A percentile compares a stretch with the other conserved stretches of the same genome.
phyloP scores from a whole-genome alignment of 768 basidiomycete species.

The Plicaturopsis crispa region DNA sequence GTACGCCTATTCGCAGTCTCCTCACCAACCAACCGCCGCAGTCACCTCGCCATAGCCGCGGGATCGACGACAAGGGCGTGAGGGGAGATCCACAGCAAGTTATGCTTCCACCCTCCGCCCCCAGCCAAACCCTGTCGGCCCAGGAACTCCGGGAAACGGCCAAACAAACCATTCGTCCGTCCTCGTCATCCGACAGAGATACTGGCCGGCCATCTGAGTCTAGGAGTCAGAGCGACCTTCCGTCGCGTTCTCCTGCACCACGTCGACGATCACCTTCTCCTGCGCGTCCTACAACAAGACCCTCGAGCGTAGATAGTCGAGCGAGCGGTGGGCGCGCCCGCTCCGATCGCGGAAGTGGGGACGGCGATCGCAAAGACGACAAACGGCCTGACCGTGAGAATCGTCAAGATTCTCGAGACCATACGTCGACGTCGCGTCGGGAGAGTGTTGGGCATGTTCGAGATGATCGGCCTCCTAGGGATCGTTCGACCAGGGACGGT shows the following conservation, averaged over 20 bases:
- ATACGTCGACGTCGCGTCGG: conserved; percentile 28
- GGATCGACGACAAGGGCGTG: conserved; percentile 30
- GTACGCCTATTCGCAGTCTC: conserved; percentile 7
- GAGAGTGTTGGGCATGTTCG: not conserved
- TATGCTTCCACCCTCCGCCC: conserved; percentile 75
- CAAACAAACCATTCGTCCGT: conserved; percentile 48
- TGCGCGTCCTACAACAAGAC: conserved; percentile 61
- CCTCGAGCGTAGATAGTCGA: conserved; percentile 66
- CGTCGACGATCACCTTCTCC: conserved; percentile 56
- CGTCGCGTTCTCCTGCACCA: conserved; percentile 43
- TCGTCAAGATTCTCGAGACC: conserved; percentile 36
- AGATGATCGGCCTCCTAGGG: too few relatives aligned
- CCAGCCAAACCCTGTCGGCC: conserved; percentile 72
- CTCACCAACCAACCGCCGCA: conserved; percentile 22
- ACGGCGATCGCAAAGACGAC: conserved; percentile 42
- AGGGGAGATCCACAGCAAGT: conserved; percentile 30
- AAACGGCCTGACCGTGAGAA: conserved; percentile 44
- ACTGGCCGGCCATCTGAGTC: conserved; percentile 21
- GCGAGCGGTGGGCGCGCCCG: conserved; percentile 58
- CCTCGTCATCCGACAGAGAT: conserved; percentile 30
- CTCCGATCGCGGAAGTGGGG: conserved; percentile 39
- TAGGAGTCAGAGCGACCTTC: conserved; percentile 43
- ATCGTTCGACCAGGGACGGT: conserved; percentile 25
- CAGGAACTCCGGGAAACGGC: conserved; percentile 79
- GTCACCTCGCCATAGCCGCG: conserved; percentile 30